Base-by-base conservation (phyloP, 306 rosid genomes). In the Inga leiocalycina region DNA sequence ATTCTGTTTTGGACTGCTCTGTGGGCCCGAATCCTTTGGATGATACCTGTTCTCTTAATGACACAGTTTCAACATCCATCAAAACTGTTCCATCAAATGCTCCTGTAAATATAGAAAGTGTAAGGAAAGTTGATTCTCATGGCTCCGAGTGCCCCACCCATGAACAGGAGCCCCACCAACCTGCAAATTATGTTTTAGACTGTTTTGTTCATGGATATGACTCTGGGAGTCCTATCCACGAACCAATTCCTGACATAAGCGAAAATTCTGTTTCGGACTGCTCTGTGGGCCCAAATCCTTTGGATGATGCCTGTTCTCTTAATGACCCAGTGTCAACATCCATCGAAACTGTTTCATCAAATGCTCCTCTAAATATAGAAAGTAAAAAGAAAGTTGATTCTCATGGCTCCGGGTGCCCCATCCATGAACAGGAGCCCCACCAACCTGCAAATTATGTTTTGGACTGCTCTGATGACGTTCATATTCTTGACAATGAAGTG, bases 401-500 rank as follows among this genome's bases (percentile, higher is more conserved):
- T 45, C 72, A 52, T 85, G 78, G 84, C 72, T 46, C 82, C 37
- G 0, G 77, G 41, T 74, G 72, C 73, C 69, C 85, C 59, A 35
- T 34, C 27, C 59, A 41, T 66, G 88, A 85, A 48, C 88, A 82
- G 84, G 34, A 32, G 34, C 3, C 34, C 34, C 34, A 32, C 34
- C 34, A 32, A 32, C 34, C 34, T 32, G 34, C 34, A 32, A 32
- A 32, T 32, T 32, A 32, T 32, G 34, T 32, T 39, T 39, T 39
- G 8, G 43, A 39, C 43, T 39, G 43, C 43, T 39, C 43, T 39
- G 43, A 39, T 39, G 83, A 41, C 27, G 72, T 82, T n/a, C 68
- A 74, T 77, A 43, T 78, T 78, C 79, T 65, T 66, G 74, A 85
- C 45, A 79, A 70, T 84, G 75, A 87, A 41, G 72, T 71, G 66